Base-by-base conservation (phyloP, 2,329 filamentous ascomycete species). In the Ilyonectria mors-panacis region DNA sequence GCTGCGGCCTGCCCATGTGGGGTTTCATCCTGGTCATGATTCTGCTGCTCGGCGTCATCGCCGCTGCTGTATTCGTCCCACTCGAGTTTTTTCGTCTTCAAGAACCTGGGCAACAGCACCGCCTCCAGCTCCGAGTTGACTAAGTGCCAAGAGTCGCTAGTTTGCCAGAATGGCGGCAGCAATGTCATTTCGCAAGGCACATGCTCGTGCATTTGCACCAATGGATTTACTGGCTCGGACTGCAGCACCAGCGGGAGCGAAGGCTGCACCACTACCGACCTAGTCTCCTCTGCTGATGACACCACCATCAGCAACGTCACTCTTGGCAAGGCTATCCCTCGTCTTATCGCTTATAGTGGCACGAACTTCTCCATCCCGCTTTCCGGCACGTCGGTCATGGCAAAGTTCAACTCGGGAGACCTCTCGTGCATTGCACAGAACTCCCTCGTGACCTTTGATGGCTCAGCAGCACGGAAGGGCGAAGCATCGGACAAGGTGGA, bases 161-260 rank as follows among this genome's bases (percentile, higher is more conserved):
- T 85, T 0, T 98, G 95, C 76, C 82, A 88, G 59, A 97, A 98
- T 70, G 94, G 94, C 10, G 95, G 95, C 30, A 90, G 91, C 19
- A 94, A 91, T 62, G 88, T 95, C 17, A 81, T 94, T 21, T 88
- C 87, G 17, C 85, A 89, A 63, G 87, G 89, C 4, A 83, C 87
- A 21, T 98, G 95, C 81, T 92, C 91, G 13, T 99, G 95, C 78
- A 89, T 98, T 48, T 99, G 95, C 80, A 90, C 92, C 23, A 94
- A 96, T 74, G 94, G 95, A 1, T 98, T 95, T 78, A 95, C 93
- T 0, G 87, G 87, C 15, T 80, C 82, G 23, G 83, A 86, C 66
- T 90, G 88, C 75, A 85, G 83, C 6, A 78, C 80, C 26, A 78
- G 81, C 2, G 84, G 83, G 55, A 78, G 83, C 1, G 79, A 83